Evolutionary conservation across 352 stramenopile species (phyloP).

Genomic region (Globisporangium nagaii): DNA sequence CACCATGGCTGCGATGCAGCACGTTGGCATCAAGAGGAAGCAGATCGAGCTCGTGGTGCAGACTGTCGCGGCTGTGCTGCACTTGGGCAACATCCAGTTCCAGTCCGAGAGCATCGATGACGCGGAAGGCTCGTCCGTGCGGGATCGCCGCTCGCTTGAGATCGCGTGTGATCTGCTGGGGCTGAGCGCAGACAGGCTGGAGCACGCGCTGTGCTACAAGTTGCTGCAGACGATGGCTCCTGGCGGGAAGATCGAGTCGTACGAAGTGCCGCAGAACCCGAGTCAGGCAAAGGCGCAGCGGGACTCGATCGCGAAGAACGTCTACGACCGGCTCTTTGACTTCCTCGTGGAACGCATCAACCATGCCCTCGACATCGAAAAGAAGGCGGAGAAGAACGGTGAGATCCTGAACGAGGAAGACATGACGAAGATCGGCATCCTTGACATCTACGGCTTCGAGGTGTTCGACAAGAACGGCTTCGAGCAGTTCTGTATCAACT

Average conservation of each 20-base stretch:
- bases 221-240: slow-evolving; percentile 85
- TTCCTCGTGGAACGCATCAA: slow-evolving; percentile 94
- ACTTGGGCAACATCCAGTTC: slow-evolving; percentile 79
- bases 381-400: slow-evolving; percentile 73
- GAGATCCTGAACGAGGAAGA: slow-evolving; percentile 68
- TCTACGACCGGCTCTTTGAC: slow-evolving; percentile 96
- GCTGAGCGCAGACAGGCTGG: slow-evolving; percentile 50
- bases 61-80: slow-evolving; percentile 69
- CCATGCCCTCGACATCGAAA: slow-evolving; percentile 77
- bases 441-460: slow-evolving; percentile 98
- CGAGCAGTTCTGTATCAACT: slow-evolving; percentile 96
- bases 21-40: slow-evolving; percentile 86
- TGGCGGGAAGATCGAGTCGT: slow-evolving; percentile 77
- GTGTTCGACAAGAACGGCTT: slow-evolving; percentile 93
- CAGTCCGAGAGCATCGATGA: slow-evolving; percentile 53
- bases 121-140: slow-evolving; percentile 60
- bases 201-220: slow-evolving; percentile 80
- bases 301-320: slow-evolving; percentile 95
- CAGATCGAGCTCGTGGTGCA: slow-evolving; percentile 88
- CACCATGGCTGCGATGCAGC: slow-evolving; percentile 84
- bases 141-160: slow-evolving; percentile 44
- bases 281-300: slow-evolving; percentile 88
- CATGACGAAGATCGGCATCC: slow-evolving; percentile 87
- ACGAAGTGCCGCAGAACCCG: slow-evolving; percentile 81
- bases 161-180: slow-evolving; percentile 65